Evolutionary conservation across 2,329 filamentous ascomycete genomes (phyloP).

Genomic region (Talaromyces albobiverticillius): DNA sequence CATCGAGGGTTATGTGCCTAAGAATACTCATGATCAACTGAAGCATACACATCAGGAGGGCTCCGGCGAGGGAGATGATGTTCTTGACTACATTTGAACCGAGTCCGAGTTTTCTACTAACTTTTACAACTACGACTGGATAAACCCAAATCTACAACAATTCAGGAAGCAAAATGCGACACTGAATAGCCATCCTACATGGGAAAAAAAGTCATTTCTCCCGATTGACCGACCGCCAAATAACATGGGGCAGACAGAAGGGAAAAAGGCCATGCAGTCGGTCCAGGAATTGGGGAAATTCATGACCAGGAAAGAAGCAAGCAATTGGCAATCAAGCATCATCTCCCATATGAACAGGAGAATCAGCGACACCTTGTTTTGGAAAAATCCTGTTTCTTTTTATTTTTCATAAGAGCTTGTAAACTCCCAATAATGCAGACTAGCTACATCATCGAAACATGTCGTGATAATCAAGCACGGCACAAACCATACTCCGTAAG

Average conservation of each 20-base stretch:
- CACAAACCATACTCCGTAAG: constrained; percentile 15
- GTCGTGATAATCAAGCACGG: constrained; percentile 26
- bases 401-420: constrained; percentile 30
- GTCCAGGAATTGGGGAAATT: background rate
- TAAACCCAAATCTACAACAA: background rate
- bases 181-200: background rate
- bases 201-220: background rate
- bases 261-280: background rate
- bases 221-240: background rate
- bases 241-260: background rate
- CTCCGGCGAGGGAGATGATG: constrained; percentile 54
- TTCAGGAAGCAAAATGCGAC: background rate
- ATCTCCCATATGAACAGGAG: constrained; percentile 54
- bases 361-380: constrained; percentile 87
- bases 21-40: constrained; percentile 11
- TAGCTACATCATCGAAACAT: constrained; percentile 10
- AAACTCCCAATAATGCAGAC: constrained; percentile 16
- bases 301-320: constrained; percentile 9
- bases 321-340: constrained; percentile 87
- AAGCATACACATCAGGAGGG: constrained; percentile 32
- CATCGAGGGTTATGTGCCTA: constrained; percentile 42
- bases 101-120: constrained; percentile 17
- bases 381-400: constrained; percentile 37
- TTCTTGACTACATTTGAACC: constrained; percentile 38
- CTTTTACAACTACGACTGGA: constrained; percentile 15